Base-by-base conservation (phyloP, 768 basidiomycete genomes). In the Leucocoprinus leucothites region DNA sequence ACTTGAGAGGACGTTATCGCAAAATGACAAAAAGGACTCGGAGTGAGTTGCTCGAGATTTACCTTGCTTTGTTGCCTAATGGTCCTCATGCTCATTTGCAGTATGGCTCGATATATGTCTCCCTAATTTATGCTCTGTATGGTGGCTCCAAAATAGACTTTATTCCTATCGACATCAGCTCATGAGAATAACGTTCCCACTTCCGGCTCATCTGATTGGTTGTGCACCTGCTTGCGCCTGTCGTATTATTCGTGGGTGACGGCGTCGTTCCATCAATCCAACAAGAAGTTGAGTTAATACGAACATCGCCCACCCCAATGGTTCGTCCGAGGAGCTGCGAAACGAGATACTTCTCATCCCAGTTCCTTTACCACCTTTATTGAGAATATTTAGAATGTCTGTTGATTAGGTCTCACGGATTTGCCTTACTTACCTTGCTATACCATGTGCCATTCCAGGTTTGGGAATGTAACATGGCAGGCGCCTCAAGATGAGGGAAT, bases 21-120 rank as follows among this genome's bases (percentile, higher is more conserved):
- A 65, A 42, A 66, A 74, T 59, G 66, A 74, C 47, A 69, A 76
- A 31, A 76, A 80, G 59, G 77, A 61, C 65, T 71, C 86, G 67
- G 69, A 72, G 84, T 76, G 54, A 68, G 63, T 59, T 26, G n/a
- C 24, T 21, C 24, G 8, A n/a, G 9, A 28, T 18, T n/a, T 19
- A 14, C 22, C 19, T 21, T 28, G 38, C n/a, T 26, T 34, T 13
- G 21, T 28, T 14, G 7, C 7, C n/a, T 21, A 43, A 46, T 16
- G 18, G 22, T 18, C 16, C 36, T 43, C 58, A 48, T 53, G 48
- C 57, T 44, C 40, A 24, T 16, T 25, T 42, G 21, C 65, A 88
- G 89, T 48, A 86, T 93, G 86, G 86, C 87, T 13, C 83, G 81
- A 62, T 93, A 91, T 64, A 87, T 93, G 89, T 91, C 90, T 36